Conservation (phyloP, 2,329 filamentous ascomycete species). For the Laburnicola sp. region DNA sequence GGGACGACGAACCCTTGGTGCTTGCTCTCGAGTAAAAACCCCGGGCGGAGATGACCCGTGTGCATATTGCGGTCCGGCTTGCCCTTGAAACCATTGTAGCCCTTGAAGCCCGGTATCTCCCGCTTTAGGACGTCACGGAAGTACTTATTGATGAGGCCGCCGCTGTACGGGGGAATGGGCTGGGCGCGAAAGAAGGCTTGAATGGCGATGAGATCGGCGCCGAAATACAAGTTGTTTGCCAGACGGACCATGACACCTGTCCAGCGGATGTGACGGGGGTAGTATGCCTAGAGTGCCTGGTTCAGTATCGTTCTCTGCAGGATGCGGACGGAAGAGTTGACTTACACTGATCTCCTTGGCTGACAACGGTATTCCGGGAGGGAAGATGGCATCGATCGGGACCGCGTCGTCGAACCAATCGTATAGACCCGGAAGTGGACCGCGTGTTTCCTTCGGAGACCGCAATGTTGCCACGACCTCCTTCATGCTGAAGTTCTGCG, state of each 20-base stretch:
- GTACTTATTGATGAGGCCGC: conserved; percentile 15
- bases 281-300: conserved; percentile 19
- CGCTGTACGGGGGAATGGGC: conserved; percentile 6
- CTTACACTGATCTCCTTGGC: conserved; percentile 26
- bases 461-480: conserved; percentile 6
- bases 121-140: conserved; percentile 18
- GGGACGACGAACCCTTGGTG: conserved; percentile 15
- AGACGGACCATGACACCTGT: conserved; percentile 29
- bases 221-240: conserved; percentile 24
- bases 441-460: neutral
- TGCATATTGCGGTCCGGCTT: conserved; percentile 17
- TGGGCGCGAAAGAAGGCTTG: conserved; percentile 26
- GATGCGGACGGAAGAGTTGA: neutral
- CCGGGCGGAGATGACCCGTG: conserved; percentile 16
- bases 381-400: conserved; percentile 26
- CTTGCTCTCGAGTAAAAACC: conserved; percentile 8
- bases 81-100: conserved; percentile 10
- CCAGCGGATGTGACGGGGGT: conserved; percentile 33
- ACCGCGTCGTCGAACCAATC: conserved; percentile 27
- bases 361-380: conserved; percentile 29
- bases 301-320: neutral
- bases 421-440: neutral
- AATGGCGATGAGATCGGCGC: conserved; percentile 25
- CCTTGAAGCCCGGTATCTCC: conserved; percentile 17
- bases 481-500: conserved; percentile 19